Percentiles rank a stretch among this genome's conserved stretches.
Conservation (phyloP, 331 rosid species). For the Prunus yedoensis region DNA sequence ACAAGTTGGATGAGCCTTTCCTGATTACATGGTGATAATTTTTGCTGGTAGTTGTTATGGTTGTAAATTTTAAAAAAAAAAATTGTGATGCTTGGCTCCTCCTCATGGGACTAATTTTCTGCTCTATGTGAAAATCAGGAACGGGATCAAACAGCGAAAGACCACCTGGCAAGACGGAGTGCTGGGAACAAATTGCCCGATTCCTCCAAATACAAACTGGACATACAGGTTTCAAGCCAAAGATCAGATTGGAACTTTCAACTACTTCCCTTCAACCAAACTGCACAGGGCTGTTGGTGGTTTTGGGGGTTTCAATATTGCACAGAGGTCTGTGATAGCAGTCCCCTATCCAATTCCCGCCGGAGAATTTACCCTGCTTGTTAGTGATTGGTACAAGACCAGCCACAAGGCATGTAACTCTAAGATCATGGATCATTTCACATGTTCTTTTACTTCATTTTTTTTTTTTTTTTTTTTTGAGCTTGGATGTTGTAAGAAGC, state of each 20-base stretch:
- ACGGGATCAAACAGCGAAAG: constrained; percentile 68
- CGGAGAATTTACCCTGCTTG: constrained; percentile 64
- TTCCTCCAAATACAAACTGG: constrained; percentile 81
- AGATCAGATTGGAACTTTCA: constrained; percentile 81
- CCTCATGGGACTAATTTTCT: neutral
- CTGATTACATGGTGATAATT: constrained; percentile 76
- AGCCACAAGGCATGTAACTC: constrained; percentile 45
- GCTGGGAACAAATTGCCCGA: constrained; percentile 83
- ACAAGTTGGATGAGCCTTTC: constrained; percentile 72
- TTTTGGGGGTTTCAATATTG: constrained; percentile 68
- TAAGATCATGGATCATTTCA: neutral
- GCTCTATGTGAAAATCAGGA: constrained; percentile 44
- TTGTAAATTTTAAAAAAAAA: neutral
- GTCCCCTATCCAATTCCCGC: constrained; percentile 61
- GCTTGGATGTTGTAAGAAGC: neutral
- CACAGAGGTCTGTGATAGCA: constrained; percentile 56
- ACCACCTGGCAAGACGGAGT: constrained; percentile 91
- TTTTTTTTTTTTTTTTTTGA: neutral
- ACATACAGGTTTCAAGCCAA: constrained; percentile 77
- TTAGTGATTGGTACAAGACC: constrained; percentile 71
- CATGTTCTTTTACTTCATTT: neutral
- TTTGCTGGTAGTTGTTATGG: neutral
- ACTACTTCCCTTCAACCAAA: constrained; percentile 67
- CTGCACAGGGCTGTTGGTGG: constrained; percentile 78
- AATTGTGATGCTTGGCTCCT: neutral